Base-by-base conservation (phyloP, 192 early-diverging fungal genomes). In the Coemansia sp. region DNA sequence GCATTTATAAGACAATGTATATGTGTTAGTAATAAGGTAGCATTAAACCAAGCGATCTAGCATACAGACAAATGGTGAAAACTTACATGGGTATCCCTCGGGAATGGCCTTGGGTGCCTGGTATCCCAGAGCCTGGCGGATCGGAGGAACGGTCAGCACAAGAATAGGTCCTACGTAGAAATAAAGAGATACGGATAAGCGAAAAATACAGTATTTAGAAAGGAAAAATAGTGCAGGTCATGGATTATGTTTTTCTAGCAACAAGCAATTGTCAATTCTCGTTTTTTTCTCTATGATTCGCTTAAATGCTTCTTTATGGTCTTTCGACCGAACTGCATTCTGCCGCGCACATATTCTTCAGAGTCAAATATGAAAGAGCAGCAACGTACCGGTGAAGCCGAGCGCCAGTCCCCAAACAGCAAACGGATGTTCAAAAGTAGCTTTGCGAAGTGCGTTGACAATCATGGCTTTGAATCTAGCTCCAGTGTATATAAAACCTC, bases 321-420 rank as follows among this genome's bases (percentile, higher is more conserved):
- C 22, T 25, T 25, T 25, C 22, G 22, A 25, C 22, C 1, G 22
- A 25, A 25, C 22, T 25, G 22, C 22, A 25, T 25, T 25, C 22
- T 25, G 22, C 22, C 22, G 22, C 22, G 22, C 22, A 25, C 22
- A 25, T 25, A 25, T 25, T 25, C 22, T 25, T 25, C 22, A 25
- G 22, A 38, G 36, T 38, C 36, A 11, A 38, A 5, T 5, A 8
- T 11, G 36, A 38, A 11, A 38, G 36, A 38, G 14, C 10, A 38
- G 14, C 10, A 33, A 49, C 67, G 51, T 76, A 70, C 74, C 74
- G 33, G 65, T 34, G 33, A 81, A 75, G 3, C 78, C 78, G n/a
- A 81, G 78, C 11, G 49, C 78, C 29, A 81, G 18, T 7, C 78
- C 78, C 78, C 78, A 81, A 22, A 75, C 56, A 4, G 78, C 78